Evolutionary conservation across 768 basidiomycete genomes (phyloP).

Genomic region (Scleroderma bovista): DNA sequence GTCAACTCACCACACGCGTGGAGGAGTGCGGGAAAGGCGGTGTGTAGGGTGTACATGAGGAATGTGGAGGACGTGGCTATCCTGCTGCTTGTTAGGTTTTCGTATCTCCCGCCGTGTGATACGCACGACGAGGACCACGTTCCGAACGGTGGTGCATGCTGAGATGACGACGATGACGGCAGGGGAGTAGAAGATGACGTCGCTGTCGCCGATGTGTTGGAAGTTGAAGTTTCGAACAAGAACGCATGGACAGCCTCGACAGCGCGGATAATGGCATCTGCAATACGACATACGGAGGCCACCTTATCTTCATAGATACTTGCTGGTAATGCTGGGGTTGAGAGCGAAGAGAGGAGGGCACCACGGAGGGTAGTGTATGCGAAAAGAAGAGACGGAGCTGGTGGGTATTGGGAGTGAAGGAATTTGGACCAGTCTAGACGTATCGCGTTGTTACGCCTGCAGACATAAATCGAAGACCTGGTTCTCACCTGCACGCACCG

Average conservation of each 20-base stretch:
- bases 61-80: slow-evolving; percentile 20
- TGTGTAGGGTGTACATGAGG: slow-evolving; percentile 17
- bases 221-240: slow-evolving; percentile 7
- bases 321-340: slow-evolving; percentile 2
- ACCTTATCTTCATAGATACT: background rate
- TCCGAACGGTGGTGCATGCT: no score
- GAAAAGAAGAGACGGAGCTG: slow-evolving; percentile 17
- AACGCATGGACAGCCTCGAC: slow-evolving; percentile 15
- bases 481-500: slow-evolving; percentile 12
- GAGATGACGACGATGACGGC: background rate
- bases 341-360: slow-evolving; percentile 5
- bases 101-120: background rate
- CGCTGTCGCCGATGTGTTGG: background rate
- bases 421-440: slow-evolving; percentile 16
- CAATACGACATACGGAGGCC: slow-evolving; percentile 8
- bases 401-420: slow-evolving; percentile 17
- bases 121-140: background rate
- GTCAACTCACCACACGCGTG: background rate
- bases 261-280: slow-evolving; percentile 15
- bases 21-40: slow-evolving; percentile 15
- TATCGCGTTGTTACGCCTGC: background rate
- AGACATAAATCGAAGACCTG: background rate
- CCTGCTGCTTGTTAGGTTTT: slow-evolving; percentile 12
- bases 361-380: slow-evolving; percentile 18
- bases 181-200: background rate